These are phyloP conservation scores for Cladosporium velox DNA, from an alignment of 2,329 filamentous ascomycete species.

Conservation along the genomic window DNA sequence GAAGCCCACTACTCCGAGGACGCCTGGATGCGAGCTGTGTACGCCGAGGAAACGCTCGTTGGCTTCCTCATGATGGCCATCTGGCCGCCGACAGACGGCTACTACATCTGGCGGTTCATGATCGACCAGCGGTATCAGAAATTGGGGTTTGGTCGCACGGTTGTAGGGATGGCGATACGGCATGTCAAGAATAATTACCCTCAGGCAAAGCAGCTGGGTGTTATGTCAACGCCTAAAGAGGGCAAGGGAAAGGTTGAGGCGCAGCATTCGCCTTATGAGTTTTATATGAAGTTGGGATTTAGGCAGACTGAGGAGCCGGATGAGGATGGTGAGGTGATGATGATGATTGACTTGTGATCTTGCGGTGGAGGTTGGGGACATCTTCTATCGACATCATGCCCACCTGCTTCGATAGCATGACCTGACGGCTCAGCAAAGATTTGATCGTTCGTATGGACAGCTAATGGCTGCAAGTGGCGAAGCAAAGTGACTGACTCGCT, in stretches of 20 bases:
- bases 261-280: neutral
- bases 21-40: neutral
- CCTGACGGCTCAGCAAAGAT: neutral
- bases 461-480: neutral
- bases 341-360: neutral
- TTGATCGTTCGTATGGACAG: neutral
- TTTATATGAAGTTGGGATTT: neutral
- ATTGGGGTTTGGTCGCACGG: neutral
- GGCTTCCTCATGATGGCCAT: constrained; percentile 1
- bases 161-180: neutral
- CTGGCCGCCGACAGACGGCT: neutral
- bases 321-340: neutral
- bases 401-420: neutral
- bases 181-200: neutral
- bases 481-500: neutral
- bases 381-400: neutral
- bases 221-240: neutral
- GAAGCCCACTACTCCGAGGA: neutral
- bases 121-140: neutral
- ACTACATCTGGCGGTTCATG: constrained; percentile 1
- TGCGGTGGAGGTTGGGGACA: neutral
- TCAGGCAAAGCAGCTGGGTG: neutral
- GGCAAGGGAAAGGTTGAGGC: neutral
- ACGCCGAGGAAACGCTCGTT: neutral
- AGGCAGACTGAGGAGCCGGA: neutral